Evolutionary conservation across 129 eudicot genomes (phyloP), one percentile per base, ranked within the genome.

Genomic region (Kitagawia praeruptora): DNA sequence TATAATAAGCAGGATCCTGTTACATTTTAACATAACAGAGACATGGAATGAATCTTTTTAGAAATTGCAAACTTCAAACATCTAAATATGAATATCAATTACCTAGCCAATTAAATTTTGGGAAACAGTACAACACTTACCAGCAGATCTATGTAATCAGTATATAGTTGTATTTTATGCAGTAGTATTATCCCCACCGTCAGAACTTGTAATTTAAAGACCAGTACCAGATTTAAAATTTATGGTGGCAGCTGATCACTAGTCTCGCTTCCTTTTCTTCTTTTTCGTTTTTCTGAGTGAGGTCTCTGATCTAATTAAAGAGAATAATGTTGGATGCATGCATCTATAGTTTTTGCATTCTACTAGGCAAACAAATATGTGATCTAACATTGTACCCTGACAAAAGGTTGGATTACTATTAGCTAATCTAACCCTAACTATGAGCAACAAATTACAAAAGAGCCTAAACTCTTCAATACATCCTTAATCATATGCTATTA

Each of bases 1-100:
- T 75, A 84, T 82, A 95, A 84, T 95, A 95, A 11, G 91, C 87
- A 75, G 99, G 99, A 89, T 95, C 99, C 99, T 95, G 88, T 78
- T 2, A 72, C 70, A 75, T 37, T 56, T 69, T 76, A 49, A 38
- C 80, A 81, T 2, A 49, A 70, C 75, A 7, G 78, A 63, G 71
- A 81, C 51, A 79, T 51, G 44, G 37, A 38, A 73, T 18, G 37
- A 38, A 73, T 18, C 18, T 25, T 46, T 45, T 45, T 5, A 75
- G 18, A 42, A 71, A 44, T 10, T 23, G 47, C 75, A 70, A 39
- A 39, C 48, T 27, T 12, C 4, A 66, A 66, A 31, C 73, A 67
- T 67, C 12, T 31, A 13, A 13, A 67, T 15, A 67, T 25, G 34
- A 0, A 63, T 63, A 63, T 63, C 38, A 27, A 63, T n/a, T 63